Evolutionary conservation across 2,329 filamentous ascomycete species (phyloP), one percentile per base, ranked within the genome.

Genomic region (Ceratocystis ficicola): DNA sequence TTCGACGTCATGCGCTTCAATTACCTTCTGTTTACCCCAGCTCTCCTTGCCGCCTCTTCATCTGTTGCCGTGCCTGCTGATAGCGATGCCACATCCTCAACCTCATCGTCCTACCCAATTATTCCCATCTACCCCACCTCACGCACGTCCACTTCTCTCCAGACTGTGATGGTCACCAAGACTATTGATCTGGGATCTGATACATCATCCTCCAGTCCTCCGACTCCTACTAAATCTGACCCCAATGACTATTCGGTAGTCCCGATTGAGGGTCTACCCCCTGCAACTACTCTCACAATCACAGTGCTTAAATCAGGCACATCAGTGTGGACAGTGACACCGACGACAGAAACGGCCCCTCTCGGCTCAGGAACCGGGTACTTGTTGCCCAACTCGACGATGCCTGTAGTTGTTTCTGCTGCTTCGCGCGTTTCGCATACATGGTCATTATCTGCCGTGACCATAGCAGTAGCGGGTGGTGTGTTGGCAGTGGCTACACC

Each of bases 361-460:
- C 15, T 63, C 1, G 64, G 63, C 36, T 48, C 63, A 5, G 65
- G 52, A 10, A 67, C 62, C 20, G 63, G 66, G 22, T 63, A 65
- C 15, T 44, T 50, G 2, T 25, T 59, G 36, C 50, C 66, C 6
- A 65, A 61, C 50, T 30, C 59, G 2, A 65, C 63, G 2, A 52
- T 50, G 25, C 50, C 66, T 15, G 60, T 65, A 17, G 63, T 67
- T 62, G 63, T 65, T 22, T 67, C 66, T 4, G 36, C 41, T 17
- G 66, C 69, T 10, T 69, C 70, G 41, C 71, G 70, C n/a, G 36
- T 41, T 41, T 30, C 44, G 62, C 41, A 17, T 52, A 6, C 22
- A 12, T 30, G 62, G 44, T 36, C 55, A 17, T 57, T 62, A 10
- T 62, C 65, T 28, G 28, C 46, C 10, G 50, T 55, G 3, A 22